Evolutionary conservation across 495 filamentous ascomycete genomes (phyloP), one percentile per base, ranked within the genome.

Genomic region (Cladorrhinum samala): DNA sequence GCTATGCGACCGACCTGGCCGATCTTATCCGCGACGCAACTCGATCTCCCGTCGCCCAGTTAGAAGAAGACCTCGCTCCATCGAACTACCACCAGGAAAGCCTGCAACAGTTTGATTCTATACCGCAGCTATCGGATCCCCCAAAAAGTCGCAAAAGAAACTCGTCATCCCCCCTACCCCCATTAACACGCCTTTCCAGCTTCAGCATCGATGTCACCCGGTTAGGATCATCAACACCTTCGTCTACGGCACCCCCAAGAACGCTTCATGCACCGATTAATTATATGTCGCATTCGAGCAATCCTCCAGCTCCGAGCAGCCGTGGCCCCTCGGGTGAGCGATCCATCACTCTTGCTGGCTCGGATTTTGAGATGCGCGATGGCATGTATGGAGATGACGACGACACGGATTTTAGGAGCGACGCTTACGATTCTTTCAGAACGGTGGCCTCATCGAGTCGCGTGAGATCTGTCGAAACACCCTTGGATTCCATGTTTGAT

Each of bases 361-460:
- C 91, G 17, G 92, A 98, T 56, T 77, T 77, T 57, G 86, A 93
- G 57, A 81, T 81, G 39, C 84, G 86, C 49, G 84, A 83, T 16
- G 84, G 89, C 52, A 77, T 77, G 9, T 90, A 83, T 2, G 82
- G 83, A 4, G 90, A 92, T 48, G 91, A 95, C 56, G 88, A 94
- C 49, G 91, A 95, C 50, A 83, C 82, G 2, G 91, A 95, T 60
- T 83, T 88, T 52, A 80, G 87, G 69, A 95, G 87, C 59, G 93
- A 96, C 58, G 92, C 88, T 5, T 97, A 88, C 71, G 93, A 97
- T 67, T 96, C 91, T 14, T 73, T 93, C 55, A 84, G 90, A 52
- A 96, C 92, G 8, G 80, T 85, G 46, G 82, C 83, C 20, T 94
- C 91, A 6, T 82, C 72, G 42, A 61, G 50, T 33, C 73, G 78